Evolutionary conservation across 805 yeast species (phyloP), one percentile per base, ranked within the genome.

Genomic region (Metschnikowia noctiluminum): DNA sequence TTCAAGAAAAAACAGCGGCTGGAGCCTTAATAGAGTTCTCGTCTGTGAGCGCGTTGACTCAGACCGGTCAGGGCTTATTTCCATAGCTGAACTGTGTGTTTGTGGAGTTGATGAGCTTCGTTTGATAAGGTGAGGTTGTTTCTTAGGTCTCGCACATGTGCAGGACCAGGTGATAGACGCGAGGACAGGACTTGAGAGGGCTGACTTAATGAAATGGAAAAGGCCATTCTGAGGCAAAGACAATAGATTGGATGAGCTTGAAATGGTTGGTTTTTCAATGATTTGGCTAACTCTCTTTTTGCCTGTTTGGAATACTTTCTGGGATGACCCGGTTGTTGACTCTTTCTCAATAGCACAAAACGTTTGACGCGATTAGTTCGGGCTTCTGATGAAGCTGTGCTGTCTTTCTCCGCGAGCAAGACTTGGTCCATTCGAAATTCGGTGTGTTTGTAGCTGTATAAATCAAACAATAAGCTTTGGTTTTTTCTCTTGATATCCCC

Each of bases 1-100:
- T 32, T 49, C 55, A 32, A 47, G 44, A 15, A 37, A 47, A 7
- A 39, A 37, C 32, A 40, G 51, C 36, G 46, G 40, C n/a, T 37
- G 31, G 27, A 52, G 51, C 10, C 45, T 35, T 11, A 53, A 48
- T 2, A 38, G 39, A 30, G 44, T 36, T 13, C 34, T 35, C 9
- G 11, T 36, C 9, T 34, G 27, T 27, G 9, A 10, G 15, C 27
- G 13, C 6, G 32, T 16, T 6, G 34, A 31, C 11, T 42, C 43
- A 10, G 50, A n/a, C 43, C 46, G 43, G 38, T 31, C n/a, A 26
- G 50, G 50, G 43, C 43, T 38, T 11, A 28, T 27, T 27, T 42
- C 43, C 50, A 47, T 47, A 31, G 31, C 35, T 8, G 26, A n/a
- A 14, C 9, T 45, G 28, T 45, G 44, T 40, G 16, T 40, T 45